Evolutionary conservation across 495 filamentous ascomycete species (phyloP).

Genomic region (Xylaria scruposa): DNA sequence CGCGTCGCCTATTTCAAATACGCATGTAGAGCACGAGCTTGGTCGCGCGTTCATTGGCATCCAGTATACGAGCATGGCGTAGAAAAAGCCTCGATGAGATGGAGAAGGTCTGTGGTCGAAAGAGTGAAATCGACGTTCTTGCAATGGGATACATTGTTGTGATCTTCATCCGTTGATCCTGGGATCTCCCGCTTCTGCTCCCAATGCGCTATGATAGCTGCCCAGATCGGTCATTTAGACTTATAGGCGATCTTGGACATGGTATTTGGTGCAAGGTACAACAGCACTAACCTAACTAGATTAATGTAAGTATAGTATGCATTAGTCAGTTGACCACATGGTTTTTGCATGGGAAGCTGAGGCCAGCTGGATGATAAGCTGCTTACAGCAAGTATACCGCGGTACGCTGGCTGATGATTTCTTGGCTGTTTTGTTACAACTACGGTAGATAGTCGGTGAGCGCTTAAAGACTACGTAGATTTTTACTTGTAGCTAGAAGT

Average conservation of each 20-base stretch:
- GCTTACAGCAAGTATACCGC: too few relatives aligned
- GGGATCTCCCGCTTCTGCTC: background rate
- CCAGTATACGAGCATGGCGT: background rate
- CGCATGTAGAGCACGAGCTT: background rate
- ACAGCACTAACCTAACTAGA: conserved; percentile 3
- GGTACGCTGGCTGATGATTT: background rate
- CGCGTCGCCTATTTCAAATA: conserved; percentile 6
- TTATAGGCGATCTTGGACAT: background rate
- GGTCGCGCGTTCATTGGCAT: background rate
- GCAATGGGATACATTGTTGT: background rate
- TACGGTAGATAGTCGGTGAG: background rate
- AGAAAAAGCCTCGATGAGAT: background rate
- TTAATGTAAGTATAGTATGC: background rate
- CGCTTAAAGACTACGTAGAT: background rate
- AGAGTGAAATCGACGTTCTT: background rate
- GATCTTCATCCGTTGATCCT: background rate
- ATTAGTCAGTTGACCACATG: conserved; percentile 6
- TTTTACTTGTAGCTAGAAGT: background rate
- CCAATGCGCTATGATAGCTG: background rate
- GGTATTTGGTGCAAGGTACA: background rate
- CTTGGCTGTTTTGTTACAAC: background rate
- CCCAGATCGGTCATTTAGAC: background rate
- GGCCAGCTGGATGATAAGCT: background rate
- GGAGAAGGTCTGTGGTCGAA: background rate
- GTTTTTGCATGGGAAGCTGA: background rate